Evolutionary conservation across 148 eudicot species (phyloP).

Genomic region (Diospyros kaki): DNA sequence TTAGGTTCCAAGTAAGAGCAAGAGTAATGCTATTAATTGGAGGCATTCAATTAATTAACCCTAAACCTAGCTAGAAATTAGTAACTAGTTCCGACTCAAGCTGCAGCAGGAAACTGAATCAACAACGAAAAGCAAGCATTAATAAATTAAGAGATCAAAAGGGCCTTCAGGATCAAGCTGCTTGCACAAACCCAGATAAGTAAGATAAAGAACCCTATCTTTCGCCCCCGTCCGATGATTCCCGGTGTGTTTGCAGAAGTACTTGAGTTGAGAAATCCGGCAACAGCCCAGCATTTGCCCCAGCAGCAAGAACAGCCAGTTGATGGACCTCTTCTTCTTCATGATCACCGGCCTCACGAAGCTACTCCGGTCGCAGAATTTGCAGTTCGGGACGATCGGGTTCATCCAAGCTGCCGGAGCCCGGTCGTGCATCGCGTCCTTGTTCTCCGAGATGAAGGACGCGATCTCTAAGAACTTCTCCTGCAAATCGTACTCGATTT

Average conservation of each 20-base stretch:
- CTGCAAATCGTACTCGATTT: conserved; percentile 12
- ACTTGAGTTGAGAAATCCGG: conserved; percentile 25
- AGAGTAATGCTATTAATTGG: no score
- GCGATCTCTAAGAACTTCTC: conserved; percentile 7
- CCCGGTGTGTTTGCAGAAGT: conserved; percentile 26
- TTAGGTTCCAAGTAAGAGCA: no score
- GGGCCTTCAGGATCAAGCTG: conserved; percentile 27
- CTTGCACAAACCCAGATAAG: conserved; percentile 23
- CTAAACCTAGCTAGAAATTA: no score
- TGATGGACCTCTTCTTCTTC: conserved; percentile 20
- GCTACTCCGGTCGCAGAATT: conserved; percentile 13
- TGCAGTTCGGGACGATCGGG: conserved; percentile 14
- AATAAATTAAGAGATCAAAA: background rate
- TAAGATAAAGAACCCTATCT: conserved; percentile 24
- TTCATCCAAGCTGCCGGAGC: conserved; percentile 20
- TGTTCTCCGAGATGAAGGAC: background rate
- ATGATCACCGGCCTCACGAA: conserved; percentile 21
- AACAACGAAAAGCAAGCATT: no score
- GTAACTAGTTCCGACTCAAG: no score
- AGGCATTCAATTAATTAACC: no score
- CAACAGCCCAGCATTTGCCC: conserved; percentile 41
- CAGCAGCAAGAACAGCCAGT: conserved; percentile 43
- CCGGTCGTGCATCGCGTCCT: conserved; percentile 3
- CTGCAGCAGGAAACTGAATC: no score
- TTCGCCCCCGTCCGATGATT: conserved; percentile 39